Percentiles rank a stretch among this genome's conserved stretches.
These are phyloP conservation scores for Dictyostelium discoideum DNA, from an alignment of 78 protist species.

Conservation along the genomic window DNA sequence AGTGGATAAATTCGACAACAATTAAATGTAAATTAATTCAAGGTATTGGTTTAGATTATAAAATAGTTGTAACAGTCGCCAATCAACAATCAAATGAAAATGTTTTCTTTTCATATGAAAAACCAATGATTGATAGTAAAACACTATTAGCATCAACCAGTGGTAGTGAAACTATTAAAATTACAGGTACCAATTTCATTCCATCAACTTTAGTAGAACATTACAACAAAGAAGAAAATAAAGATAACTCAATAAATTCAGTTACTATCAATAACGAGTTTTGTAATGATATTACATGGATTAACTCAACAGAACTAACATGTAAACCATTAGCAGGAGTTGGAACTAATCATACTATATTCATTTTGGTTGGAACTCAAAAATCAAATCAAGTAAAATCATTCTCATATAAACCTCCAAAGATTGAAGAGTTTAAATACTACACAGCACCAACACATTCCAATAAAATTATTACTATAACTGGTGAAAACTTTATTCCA, in stretches of 20 bases:
- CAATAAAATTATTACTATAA: neutral
- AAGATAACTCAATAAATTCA: neutral
- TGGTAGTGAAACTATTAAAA: neutral
- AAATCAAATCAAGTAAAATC: neutral
- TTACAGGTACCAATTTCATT: constrained; percentile 33
- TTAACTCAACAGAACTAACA: neutral
- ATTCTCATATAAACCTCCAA: neutral
- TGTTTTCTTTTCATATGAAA: neutral
- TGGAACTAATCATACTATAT: neutral
- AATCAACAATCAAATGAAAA: neutral
- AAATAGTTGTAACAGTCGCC: neutral
- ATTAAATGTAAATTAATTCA: neutral
- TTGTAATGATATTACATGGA: neutral
- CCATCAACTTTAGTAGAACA: constrained; percentile 4
- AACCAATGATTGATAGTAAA: neutral
- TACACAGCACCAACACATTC: constrained; percentile 22
- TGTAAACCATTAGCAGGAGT: neutral
- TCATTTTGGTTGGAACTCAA: neutral
- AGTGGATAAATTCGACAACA: neutral
- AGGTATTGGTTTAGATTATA: neutral
- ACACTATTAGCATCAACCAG: neutral
- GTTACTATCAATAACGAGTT: neutral
- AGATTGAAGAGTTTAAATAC: neutral
- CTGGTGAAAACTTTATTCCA: constrained; percentile 56
- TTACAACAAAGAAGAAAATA: neutral